Percentiles rank a stretch among this genome's conserved stretches.
Conservation (phyloP, 2,329 filamentous ascomycete genomes). For the Hypoxylon sp. region DNA sequence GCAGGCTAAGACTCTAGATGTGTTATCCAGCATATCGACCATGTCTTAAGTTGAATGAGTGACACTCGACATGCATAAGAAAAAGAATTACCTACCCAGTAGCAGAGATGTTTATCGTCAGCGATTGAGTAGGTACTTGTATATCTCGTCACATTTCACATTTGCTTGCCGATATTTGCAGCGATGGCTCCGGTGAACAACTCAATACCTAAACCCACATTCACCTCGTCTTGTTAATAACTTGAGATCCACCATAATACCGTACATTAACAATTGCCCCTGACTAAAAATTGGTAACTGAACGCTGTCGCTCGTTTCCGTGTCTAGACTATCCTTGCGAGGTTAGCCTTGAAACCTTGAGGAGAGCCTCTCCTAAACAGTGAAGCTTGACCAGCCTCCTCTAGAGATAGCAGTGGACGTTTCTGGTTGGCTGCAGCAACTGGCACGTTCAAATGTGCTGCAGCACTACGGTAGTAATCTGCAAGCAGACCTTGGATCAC, state of each 20-base stretch:
- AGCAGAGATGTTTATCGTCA: neutral
- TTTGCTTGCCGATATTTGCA: slow-evolving; percentile 15
- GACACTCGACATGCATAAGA: neutral
- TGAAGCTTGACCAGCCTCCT: slow-evolving; percentile 33
- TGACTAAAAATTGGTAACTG: slow-evolving; percentile 25
- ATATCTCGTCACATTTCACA: slow-evolving; percentile 24
- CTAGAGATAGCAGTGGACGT: slow-evolving; percentile 34
- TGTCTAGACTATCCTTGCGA: slow-evolving; percentile 26
- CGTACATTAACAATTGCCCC: slow-evolving; percentile 22
- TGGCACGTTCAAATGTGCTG: slow-evolving; percentile 22
- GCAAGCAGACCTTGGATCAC: slow-evolving; percentile 7
- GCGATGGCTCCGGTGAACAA: slow-evolving; percentile 4
- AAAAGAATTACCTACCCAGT: slow-evolving; percentile 7
- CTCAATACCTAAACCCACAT: slow-evolving; percentile 8
- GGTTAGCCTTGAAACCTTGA: slow-evolving; percentile 28
- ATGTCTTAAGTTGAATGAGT: slow-evolving; percentile 23
- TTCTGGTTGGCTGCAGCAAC: slow-evolving; percentile 37
- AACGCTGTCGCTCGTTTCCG: slow-evolving; percentile 25
- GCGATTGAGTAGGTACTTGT: slow-evolving; percentile 5
- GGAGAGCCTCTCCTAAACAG: slow-evolving; percentile 36
- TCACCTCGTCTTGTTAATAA: slow-evolving; percentile 16
- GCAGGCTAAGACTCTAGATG: slow-evolving; percentile 26
- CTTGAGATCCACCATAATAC: slow-evolving; percentile 11
- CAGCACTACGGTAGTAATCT: slow-evolving; percentile 23
- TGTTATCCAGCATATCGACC: slow-evolving; percentile 9